Evolutionary conservation across 352 stramenopile species (phyloP).

Genomic region (Phytophthora pseudosyringae): DNA sequence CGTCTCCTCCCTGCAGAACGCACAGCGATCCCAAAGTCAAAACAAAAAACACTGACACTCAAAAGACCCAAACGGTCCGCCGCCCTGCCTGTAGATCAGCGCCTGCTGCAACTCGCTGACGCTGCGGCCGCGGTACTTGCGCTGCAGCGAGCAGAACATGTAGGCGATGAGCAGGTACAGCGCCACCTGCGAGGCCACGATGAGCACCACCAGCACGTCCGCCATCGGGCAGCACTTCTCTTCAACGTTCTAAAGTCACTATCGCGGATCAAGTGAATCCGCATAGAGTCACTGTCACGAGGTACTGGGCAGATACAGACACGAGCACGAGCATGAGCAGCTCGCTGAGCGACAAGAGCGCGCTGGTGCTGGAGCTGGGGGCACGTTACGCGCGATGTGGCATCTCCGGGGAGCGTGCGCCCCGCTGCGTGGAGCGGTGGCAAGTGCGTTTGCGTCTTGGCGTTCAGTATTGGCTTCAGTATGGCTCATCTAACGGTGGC

Average conservation of each 20-base stretch:
- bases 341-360: constrained; percentile 51
- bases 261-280: not conserved
- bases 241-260: constrained; percentile 13
- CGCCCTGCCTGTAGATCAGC: constrained; percentile 40
- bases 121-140: constrained; percentile 21
- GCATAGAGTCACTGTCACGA: constrained; percentile 10
- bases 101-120: constrained; percentile 32
- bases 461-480: not conserved
- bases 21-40: not conserved
- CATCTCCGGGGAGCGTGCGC: constrained; percentile 76
- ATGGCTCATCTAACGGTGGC: not conserved
- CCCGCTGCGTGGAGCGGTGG: constrained; percentile 71
- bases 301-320: constrained; percentile 1
- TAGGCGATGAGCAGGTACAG: constrained; percentile 42
- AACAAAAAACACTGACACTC: constrained; percentile 2
- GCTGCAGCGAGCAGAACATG: constrained; percentile 40
- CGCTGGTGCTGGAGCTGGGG: constrained; percentile 85
- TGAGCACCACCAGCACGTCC: constrained; percentile 35
- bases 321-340: constrained; percentile 25
- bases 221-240: constrained; percentile 13
- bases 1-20: constrained; percentile 13
- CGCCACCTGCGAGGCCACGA: constrained; percentile 42
- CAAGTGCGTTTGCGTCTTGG: constrained; percentile 43
- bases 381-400: constrained; percentile 71
- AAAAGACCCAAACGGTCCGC: not conserved